Conservation (phyloP, 495 filamentous ascomycete genomes). For the Hypoxylon trugodes region DNA sequence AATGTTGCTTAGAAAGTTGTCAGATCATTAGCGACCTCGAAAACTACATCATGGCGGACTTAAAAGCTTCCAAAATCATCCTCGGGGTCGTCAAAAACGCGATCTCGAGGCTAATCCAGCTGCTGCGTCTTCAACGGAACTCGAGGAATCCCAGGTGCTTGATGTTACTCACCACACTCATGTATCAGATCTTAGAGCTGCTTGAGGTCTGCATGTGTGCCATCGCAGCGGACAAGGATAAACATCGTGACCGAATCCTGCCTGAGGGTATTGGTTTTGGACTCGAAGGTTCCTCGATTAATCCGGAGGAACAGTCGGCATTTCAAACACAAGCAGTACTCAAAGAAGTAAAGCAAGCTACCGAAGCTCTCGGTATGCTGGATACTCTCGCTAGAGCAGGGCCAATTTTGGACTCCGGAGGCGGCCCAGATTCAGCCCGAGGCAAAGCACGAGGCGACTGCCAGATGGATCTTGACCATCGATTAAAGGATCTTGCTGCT, state of each 20-base stretch:
- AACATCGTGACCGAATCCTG: background rate
- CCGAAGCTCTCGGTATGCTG: background rate
- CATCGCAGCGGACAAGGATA: background rate
- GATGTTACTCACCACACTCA: background rate
- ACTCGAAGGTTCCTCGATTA: background rate
- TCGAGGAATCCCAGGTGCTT: background rate
- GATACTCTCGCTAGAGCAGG: background rate
- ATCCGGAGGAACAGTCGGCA: background rate
- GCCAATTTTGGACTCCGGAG: background rate
- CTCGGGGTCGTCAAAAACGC: background rate
- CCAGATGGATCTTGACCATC: background rate
- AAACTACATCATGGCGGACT: background rate
- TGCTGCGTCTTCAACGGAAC: background rate
- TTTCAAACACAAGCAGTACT: background rate
- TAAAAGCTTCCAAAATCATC: background rate
- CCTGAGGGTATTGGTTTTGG: background rate
- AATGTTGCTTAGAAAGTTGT: background rate
- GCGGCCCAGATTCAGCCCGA: background rate
- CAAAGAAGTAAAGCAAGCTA: background rate
- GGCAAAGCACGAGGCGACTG: background rate
- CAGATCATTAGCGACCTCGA: background rate
- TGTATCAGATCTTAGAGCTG: background rate
- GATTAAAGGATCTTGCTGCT: background rate
- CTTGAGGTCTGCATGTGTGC: background rate
- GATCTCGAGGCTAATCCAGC: background rate